Base-by-base conservation (phyloP, 768 basidiomycete species). In the Boletales sp. region DNA sequence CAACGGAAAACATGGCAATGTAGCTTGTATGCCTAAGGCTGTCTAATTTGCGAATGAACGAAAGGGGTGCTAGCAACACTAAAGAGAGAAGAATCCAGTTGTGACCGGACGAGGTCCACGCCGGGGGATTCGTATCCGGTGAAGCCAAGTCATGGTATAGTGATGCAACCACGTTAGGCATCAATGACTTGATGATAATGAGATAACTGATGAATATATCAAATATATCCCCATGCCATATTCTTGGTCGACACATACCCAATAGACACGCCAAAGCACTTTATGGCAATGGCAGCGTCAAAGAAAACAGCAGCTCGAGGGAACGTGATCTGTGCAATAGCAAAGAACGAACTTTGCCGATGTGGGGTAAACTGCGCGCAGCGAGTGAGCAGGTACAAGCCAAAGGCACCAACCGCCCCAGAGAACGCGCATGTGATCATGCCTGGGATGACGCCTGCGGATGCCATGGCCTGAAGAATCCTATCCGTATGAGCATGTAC, bases 211-310 rank as follows among this genome's bases (percentile, higher is more conserved):
- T 8, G 41, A 45, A 35, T 7, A 7, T 6, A 7, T 27, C 24
- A 21, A 4, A 21, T 40, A 12, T 19, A 44, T 9, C 39, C 35
- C 44, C 36, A 41, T 18, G 39, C 34, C 12, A 38, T 44, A 29
- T 24, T 46, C 42, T 39, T 46, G 48, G 39, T 30, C 35, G 24
- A 44, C 18, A 34, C 79, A 40, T 69, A 92, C 81, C 91, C 93
- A 59, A 94, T 85, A 31, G 90, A 92, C 4, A 98, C 95, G 17
- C 95, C 95, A 64, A 97, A 97, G 67, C 95, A 98, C 66, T 98
- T 98, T 65, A 84, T 86, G 10, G 93, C 93, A 58, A 98, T 93
- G 12, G 94, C 95, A 4, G 84, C 84, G 66, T 97, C 95, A 60
- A 98, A 95, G 66, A 91, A 89, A 35, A 91, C 73, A 1, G 87